phyloP scores from a whole-genome alignment of 2,329 filamentous ascomycete genomes.

The Ophioceras dolichostomum region DNA sequence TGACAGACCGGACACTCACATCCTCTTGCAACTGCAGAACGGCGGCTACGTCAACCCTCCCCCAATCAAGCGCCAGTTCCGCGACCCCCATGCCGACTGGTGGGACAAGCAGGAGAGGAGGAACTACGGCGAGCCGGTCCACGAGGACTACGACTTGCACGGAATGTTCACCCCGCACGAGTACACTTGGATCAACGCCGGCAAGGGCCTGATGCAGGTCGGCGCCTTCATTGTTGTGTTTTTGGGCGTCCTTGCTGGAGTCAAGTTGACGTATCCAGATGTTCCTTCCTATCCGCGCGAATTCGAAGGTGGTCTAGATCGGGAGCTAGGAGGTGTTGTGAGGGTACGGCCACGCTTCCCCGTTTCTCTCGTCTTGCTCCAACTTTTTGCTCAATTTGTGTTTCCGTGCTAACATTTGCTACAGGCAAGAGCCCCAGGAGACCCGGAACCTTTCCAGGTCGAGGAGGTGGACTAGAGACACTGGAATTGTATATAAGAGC shows the following conservation, averaged over 20 bases:
- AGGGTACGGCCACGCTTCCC: constrained; percentile 46
- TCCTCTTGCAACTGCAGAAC: constrained; percentile 54
- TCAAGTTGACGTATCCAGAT: constrained; percentile 62
- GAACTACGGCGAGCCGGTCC: constrained; percentile 92
- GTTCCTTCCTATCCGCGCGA: constrained; percentile 55
- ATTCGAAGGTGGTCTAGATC: constrained; percentile 61
- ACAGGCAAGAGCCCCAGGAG: constrained; percentile 42
- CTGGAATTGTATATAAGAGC: neutral
- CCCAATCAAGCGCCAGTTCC: constrained; percentile 74
- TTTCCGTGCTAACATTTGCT: neutral
- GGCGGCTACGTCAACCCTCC: constrained; percentile 74
- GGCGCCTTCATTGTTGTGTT: constrained; percentile 54
- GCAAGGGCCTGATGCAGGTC: constrained; percentile 57
- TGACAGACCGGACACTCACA: no score
- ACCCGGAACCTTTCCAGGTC: constrained; percentile 34
- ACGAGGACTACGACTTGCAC: constrained; percentile 91
- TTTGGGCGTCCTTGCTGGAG: constrained; percentile 51
- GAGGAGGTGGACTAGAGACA: constrained; percentile 7
- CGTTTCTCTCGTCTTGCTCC: constrained; percentile 6
- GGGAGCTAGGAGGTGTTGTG: constrained; percentile 60
- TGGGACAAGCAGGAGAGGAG: constrained; percentile 96
- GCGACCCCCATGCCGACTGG: constrained; percentile 88
- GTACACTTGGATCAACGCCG: constrained; percentile 70
- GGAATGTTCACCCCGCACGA: constrained; percentile 82
- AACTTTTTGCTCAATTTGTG: no score